Evolutionary conservation across 78 protist species (phyloP), one percentile per base, ranked within the genome.

Genomic region (Monosiga brevicollis): DNA sequence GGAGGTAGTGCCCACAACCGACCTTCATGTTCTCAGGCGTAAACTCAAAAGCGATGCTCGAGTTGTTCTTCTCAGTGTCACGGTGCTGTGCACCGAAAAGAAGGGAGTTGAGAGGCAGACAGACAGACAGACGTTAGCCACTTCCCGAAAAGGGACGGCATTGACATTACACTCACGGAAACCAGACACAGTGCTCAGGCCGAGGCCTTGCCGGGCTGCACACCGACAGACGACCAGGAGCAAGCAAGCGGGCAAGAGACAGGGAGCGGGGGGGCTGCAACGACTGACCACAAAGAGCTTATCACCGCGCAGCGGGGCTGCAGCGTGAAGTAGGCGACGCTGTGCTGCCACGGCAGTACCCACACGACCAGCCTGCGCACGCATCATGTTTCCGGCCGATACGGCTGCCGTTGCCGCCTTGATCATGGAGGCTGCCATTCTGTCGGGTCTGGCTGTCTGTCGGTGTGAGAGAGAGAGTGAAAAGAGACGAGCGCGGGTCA

Each of bases 11-110:
- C 62, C 6, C 62, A n/a, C n/a, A n/a, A n/a, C n/a, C n/a, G n/a
- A 49, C 62, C 62, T 49, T 49, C 83, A 87, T 86, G 83, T 84
- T 89, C 74, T 90, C 95, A 24, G 55, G 73, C 1, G 90, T 92
- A 84, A 94, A 97, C 55, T 94, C 95, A 42, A 94, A 97, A 74
- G 90, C 90, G 42, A 92, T 90, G 80, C 90, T 82, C 49, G 42
- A 84, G 81, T 94, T 88, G 91, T 96, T 95, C 1, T 92, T 79
- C 34, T 83, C 87, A 2, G 94, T 87, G 86, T 96, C 93, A n/a
- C 86, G 80, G 87, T 95, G 98, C 95, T 92, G 74, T 20, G 62
- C 76, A 49, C 29, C 6, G 62, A 49, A 49, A 6, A 6, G 15
- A 6, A 6, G 62, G 29, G 15, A 49, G 62, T 49, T 6, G 15